A percentile compares a stretch with the other conserved stretches of the same genome.
These are phyloP conservation scores for Candida corydali DNA, from an alignment of 805 yeast genomes.

Conservation along the genomic window DNA sequence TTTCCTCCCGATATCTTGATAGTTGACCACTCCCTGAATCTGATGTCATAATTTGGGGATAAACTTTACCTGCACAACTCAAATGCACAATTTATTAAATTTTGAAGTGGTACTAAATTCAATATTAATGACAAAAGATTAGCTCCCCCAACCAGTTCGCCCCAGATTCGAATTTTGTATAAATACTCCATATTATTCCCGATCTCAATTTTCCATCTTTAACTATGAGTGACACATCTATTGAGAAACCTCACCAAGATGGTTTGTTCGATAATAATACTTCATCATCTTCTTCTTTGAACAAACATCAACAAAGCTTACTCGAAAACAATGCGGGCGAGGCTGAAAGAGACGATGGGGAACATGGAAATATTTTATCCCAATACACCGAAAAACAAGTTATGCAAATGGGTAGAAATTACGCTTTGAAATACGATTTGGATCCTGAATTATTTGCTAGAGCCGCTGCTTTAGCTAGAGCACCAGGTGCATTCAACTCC, in stretches of 20 bases:
- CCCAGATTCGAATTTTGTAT: too few relatives aligned
- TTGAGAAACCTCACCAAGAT: slow-evolving; percentile 3
- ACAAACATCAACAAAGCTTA: background rate
- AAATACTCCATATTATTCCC: background rate
- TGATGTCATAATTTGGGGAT: too few relatives aligned
- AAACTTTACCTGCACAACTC: too few relatives aligned
- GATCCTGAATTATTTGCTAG: slow-evolving; percentile 57
- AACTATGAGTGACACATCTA: slow-evolving; percentile 3
- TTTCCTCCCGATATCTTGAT: too few relatives aligned
- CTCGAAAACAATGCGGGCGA: slow-evolving; percentile 16
- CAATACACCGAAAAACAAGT: slow-evolving; percentile 61
- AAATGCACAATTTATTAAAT: too few relatives aligned
- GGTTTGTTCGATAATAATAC: slow-evolving; percentile 4
- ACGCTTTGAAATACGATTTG: slow-evolving; percentile 52
- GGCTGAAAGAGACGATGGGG: slow-evolving; percentile 19
- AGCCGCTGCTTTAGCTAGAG: slow-evolving; percentile 58
- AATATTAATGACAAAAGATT: too few relatives aligned
- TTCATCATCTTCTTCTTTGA: slow-evolving; percentile 1
- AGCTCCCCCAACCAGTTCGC: too few relatives aligned
- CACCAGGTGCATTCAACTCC: slow-evolving; percentile 53
- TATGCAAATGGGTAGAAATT: slow-evolving; percentile 65
- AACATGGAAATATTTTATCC: slow-evolving; percentile 43
- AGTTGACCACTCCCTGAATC: too few relatives aligned
- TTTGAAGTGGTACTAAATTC: too few relatives aligned
- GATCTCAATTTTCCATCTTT: background rate